These are phyloP conservation scores for Claviceps monticola DNA, from an alignment of 2,329 filamentous ascomycete species.

Conservation along the genomic window DNA sequence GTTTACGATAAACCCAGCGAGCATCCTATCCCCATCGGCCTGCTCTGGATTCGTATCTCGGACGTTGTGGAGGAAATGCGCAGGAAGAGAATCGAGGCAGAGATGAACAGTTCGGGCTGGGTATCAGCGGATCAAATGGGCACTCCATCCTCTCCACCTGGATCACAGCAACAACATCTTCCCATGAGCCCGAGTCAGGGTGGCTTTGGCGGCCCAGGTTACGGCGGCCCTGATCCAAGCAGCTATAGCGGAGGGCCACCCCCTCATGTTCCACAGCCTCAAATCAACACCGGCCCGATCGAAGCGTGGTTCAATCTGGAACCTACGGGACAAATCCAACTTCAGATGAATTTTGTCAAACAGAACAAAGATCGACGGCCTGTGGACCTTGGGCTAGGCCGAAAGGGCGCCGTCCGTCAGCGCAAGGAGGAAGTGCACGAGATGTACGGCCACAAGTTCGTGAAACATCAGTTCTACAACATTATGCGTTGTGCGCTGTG, in stretches of 20 bases:
- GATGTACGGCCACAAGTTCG: slow-evolving; percentile 98
- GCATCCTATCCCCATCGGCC: slow-evolving; percentile 79
- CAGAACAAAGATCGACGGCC: slow-evolving; percentile 70
- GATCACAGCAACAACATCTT: slow-evolving; percentile 28
- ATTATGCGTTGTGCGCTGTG: slow-evolving; percentile 99
- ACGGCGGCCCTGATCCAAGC: slow-evolving; percentile 12
- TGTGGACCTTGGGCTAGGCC: slow-evolving; percentile 79
- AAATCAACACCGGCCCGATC: slow-evolving; percentile 47
- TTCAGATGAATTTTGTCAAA: slow-evolving; percentile 86
- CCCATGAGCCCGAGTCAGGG: slow-evolving; percentile 37
- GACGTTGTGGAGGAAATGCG: slow-evolving; percentile 97
- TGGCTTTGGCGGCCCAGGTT: slow-evolving; percentile 29
- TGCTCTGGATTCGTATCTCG: slow-evolving; percentile 93
- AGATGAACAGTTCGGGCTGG: slow-evolving; percentile 91
- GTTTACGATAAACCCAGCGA: slow-evolving; percentile 94
- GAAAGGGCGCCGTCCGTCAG: slow-evolving; percentile 92
- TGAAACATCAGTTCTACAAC: slow-evolving; percentile 98
- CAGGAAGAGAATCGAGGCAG: slow-evolving; percentile 90
- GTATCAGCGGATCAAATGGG: slow-evolving; percentile 94
- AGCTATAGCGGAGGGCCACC: slow-evolving; percentile 18
- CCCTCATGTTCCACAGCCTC: slow-evolving; percentile 28
- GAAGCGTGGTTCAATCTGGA: slow-evolving; percentile 97
- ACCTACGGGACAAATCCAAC: slow-evolving; percentile 80
- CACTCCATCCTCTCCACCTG: slow-evolving; percentile 33
- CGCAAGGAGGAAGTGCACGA: slow-evolving; percentile 97